Evolutionary conservation across 139 green algal species (phyloP).

Genomic region (Eudorina sp.): DNA sequence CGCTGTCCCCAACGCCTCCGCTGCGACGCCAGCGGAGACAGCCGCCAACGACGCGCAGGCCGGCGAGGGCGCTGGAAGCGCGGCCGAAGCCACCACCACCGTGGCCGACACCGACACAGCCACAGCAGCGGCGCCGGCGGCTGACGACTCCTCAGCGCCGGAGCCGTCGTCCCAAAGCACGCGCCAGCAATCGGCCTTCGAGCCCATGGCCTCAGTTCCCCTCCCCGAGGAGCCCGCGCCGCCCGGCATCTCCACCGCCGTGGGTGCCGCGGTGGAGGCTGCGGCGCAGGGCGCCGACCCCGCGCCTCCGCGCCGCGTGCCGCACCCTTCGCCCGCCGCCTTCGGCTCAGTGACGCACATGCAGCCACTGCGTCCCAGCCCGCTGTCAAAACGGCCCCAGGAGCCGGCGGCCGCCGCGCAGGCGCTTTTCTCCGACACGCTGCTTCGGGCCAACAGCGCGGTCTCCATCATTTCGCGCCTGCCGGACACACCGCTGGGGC

Average conservation of each 20-base stretch:
- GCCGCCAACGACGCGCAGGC: no score
- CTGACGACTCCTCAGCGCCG: not conserved
- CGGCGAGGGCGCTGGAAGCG: no score
- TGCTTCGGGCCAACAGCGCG: constrained; percentile 10
- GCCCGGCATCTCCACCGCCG: not conserved
- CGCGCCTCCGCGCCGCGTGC: no score
- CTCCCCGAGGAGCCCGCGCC: not conserved
- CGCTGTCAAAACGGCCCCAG: constrained; percentile 13
- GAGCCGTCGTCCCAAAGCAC: not conserved
- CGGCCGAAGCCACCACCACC: no score
- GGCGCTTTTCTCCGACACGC: constrained; percentile 19
- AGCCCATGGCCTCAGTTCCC: not conserved
- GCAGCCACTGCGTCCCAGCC: not conserved
- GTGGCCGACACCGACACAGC: no score
- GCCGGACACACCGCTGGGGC: constrained; percentile 78
- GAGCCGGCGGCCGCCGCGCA: not conserved
- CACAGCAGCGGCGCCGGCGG: not conserved
- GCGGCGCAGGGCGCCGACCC: not conserved
- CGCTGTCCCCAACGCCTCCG: no score
- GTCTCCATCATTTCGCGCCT: constrained; percentile 54
- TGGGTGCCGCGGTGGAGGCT: not conserved
- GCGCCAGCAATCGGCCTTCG: not conserved
- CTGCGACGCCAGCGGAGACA: no score
- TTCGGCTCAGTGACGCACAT: not conserved
- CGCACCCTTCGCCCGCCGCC: not conserved